Conservation (phyloP, 768 basidiomycete genomes). For the Cystofilobasidium capitatum region DNA sequence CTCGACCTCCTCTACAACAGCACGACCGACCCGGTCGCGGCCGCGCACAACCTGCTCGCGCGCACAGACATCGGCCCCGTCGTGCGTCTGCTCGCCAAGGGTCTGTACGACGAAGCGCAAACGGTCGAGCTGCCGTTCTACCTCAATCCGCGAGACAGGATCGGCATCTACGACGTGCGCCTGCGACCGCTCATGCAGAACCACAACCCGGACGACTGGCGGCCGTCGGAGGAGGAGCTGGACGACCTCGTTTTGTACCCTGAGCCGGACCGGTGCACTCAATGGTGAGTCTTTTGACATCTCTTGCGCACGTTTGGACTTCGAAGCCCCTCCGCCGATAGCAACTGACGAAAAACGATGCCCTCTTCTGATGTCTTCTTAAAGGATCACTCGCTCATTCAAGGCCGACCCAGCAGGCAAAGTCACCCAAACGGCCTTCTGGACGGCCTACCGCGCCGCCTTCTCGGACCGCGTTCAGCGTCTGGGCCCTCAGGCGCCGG, state of each 20-base stretch:
- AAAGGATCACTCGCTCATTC: conserved; percentile 88
- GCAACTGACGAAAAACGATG: no score
- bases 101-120: conserved; percentile 13
- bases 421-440: conserved; percentile 87
- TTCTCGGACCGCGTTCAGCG: conserved; percentile 42
- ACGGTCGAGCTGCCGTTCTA: not conserved
- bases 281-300: conserved; percentile 19
- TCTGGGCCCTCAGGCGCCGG: conserved; percentile 43
- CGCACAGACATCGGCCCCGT: conserved; percentile 13
- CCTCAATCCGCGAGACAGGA: not conserved
- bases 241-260: not conserved
- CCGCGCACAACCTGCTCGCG: conserved; percentile 7
- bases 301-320: not conserved
- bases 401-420: conserved; percentile 51
- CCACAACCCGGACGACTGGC: not conserved
- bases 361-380: not conserved
- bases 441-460: conserved; percentile 81
- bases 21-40: conserved; percentile 4
- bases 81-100: conserved; percentile 15
- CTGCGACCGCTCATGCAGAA: not conserved
- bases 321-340: no score
- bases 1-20: conserved; percentile 21
- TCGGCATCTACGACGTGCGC: not conserved
- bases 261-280: conserved; percentile 12
- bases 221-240: conserved; percentile 10